Percentiles rank a stretch among this genome's conserved stretches.
phyloP scores from a whole-genome alignment of 2,329 filamentous ascomycete species.

The Pseudopyrenochaeta lycopersici region DNA sequence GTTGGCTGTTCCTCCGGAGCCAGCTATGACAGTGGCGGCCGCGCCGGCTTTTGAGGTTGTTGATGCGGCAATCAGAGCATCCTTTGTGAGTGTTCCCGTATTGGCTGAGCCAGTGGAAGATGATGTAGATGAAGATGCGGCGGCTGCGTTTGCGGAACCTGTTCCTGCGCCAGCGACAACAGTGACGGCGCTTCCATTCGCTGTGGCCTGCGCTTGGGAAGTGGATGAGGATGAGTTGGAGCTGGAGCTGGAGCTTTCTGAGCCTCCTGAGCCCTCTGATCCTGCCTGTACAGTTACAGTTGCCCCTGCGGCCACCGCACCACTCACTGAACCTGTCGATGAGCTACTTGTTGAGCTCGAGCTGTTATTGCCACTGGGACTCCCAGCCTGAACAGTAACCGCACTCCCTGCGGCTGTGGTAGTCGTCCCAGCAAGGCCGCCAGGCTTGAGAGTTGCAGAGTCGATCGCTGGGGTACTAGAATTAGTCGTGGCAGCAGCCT shows the following conservation, averaged over 20 bases:
- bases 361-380: slow-evolving; percentile 5
- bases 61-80: slow-evolving; percentile 19
- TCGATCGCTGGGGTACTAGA: slow-evolving; percentile 20
- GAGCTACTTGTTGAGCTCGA: slow-evolving; percentile 6
- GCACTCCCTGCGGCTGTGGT: slow-evolving; percentile 21
- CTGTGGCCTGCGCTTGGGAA: slow-evolving; percentile 9
- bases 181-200: slow-evolving; percentile 5
- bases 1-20: slow-evolving; percentile 11
- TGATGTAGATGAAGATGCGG: slow-evolving; percentile 8
- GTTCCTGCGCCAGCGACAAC: slow-evolving; percentile 25
- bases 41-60: slow-evolving; percentile 16
- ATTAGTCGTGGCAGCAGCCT: slow-evolving; percentile 12
- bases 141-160: slow-evolving; percentile 12
- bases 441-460: slow-evolving; percentile 30
- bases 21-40: slow-evolving; percentile 35
- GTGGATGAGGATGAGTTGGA: slow-evolving; percentile 5
- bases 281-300: slow-evolving; percentile 29
- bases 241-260: slow-evolving; percentile 8
- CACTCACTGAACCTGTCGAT: slow-evolving; percentile 6
- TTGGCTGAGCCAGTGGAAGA: slow-evolving; percentile 13
- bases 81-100: slow-evolving; percentile 20
- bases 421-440: slow-evolving; percentile 30
- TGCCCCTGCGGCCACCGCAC: not conserved
- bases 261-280: slow-evolving; percentile 6
- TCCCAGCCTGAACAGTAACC: slow-evolving; percentile 28